Evolutionary conservation across 2,329 filamentous ascomycete species (phyloP).

Genomic region (Ceratocystis albifundus): DNA sequence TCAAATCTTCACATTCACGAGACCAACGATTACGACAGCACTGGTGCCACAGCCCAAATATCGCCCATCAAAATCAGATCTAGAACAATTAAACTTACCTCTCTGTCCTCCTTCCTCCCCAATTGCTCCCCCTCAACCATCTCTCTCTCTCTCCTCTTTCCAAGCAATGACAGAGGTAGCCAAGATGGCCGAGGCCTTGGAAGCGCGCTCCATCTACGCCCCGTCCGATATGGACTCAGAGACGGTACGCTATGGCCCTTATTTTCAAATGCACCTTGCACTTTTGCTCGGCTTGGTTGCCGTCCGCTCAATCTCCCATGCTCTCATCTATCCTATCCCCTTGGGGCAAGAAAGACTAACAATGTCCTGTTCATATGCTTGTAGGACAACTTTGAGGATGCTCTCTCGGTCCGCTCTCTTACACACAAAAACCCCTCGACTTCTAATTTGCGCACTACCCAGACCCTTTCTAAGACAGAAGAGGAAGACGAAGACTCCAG

Average conservation of each 20-base stretch:
- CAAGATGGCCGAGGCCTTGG: slow-evolving; percentile 15
- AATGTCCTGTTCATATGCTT: slow-evolving; percentile 2
- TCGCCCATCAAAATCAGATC: not conserved
- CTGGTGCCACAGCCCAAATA: not conserved
- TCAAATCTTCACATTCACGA: slow-evolving; percentile 4
- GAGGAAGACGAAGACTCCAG: slow-evolving; percentile 27
- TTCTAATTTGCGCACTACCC: not conserved
- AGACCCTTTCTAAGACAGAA: slow-evolving; percentile 22
- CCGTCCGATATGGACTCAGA: slow-evolving; percentile 22
- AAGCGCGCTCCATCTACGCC: slow-evolving; percentile 16
- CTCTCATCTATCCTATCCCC: too few species aligned
- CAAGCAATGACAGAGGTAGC: slow-evolving; percentile 18
- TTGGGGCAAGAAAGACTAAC: slow-evolving; percentile 12
- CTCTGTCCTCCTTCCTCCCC: not conserved
- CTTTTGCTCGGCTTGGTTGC: not conserved
- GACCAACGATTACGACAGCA: slow-evolving; percentile 13
- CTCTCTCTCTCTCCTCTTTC: too few species aligned
- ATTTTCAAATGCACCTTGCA: not conserved
- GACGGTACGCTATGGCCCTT: slow-evolving; percentile 4
- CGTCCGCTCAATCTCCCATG: not conserved
- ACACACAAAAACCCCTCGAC: slow-evolving; percentile 32
- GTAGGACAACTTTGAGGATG: slow-evolving; percentile 76
- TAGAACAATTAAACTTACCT: too few species aligned
- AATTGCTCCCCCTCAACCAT: not conserved
- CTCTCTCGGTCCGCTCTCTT: slow-evolving; percentile 53